Percentiles rank a stretch among this genome's conserved stretches.
phyloP scores from a whole-genome alignment of 495 filamentous ascomycete species.

The Schizothecium vesticola region DNA sequence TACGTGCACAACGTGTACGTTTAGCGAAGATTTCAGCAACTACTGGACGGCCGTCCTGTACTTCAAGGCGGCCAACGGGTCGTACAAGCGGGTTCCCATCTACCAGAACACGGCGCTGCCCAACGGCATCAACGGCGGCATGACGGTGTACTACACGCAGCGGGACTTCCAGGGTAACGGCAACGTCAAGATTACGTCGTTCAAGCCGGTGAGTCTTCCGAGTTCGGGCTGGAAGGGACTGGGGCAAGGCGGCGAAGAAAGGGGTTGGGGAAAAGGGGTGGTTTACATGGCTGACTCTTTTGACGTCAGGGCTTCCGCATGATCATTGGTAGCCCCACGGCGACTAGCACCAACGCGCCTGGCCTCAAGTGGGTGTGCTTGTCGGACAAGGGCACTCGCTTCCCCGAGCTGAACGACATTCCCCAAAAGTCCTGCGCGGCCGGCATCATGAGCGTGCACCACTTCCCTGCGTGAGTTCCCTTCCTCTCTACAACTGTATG shows the following conservation, averaged over 20 bases:
- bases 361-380: conserved; percentile 49
- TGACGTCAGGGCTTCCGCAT: conserved; percentile 47
- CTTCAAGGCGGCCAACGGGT: conserved; percentile 47
- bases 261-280: background rate
- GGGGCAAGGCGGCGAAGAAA: background rate
- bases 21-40: conserved; percentile 44
- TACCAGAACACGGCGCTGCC: conserved; percentile 30
- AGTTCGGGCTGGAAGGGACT: too few species aligned
- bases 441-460: conserved; percentile 49
- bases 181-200: conserved; percentile 41
- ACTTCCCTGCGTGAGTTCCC: conserved; percentile 40
- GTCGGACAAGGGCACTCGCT: conserved; percentile 32
- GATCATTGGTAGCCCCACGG: conserved; percentile 45
- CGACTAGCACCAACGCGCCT: conserved; percentile 25
- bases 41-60: conserved; percentile 49
- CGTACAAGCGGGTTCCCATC: conserved; percentile 39
- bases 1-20: conserved; percentile 42
- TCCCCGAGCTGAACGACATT: conserved; percentile 44
- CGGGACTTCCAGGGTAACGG: conserved; percentile 41
- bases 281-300: background rate
- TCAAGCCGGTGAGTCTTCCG: conserved; percentile 35
- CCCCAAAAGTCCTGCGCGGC: conserved; percentile 39
- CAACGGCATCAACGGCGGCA: conserved; percentile 43
- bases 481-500: background rate
- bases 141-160: conserved; percentile 47